Conservation (phyloP, 179 eudicot genomes). For the Silene vulgaris region DNA sequence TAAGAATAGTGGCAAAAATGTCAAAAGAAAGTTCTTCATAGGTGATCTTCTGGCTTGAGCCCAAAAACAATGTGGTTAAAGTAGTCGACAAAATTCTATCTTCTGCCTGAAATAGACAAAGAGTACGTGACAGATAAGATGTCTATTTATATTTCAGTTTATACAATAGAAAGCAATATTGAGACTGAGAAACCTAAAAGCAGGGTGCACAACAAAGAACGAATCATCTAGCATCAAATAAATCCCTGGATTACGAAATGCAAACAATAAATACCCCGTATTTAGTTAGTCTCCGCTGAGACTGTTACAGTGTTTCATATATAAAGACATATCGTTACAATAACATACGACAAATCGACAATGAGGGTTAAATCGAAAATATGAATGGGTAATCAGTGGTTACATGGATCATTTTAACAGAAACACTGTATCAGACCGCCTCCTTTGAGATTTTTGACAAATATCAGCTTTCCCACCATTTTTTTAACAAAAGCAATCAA, state of each 20-base stretch:
- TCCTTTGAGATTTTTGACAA: neutral
- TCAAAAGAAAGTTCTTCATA: constrained; percentile 42
- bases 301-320: neutral
- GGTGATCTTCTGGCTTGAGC: constrained; percentile 23
- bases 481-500: neutral
- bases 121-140: constrained; percentile 12
- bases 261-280: neutral
- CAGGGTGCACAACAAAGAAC: neutral
- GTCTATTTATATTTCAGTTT: constrained; percentile 12
- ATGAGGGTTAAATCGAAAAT: neutral
- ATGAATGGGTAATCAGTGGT: neutral
- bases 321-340: neutral
- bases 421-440: neutral
- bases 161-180: constrained; percentile 13
- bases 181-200: neutral
- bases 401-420: neutral
- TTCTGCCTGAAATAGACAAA: constrained; percentile 26
- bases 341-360: neutral
- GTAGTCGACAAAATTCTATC: constrained; percentile 16
- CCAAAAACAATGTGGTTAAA: constrained; percentile 14
- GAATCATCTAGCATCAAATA: neutral
- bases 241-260: neutral
- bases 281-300: neutral
- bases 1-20: constrained; percentile 29
- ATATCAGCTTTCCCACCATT: neutral